A percentile compares a stretch with the other conserved stretches of the same genome.
Evolutionary conservation across 371 early-diverging fungal species (phyloP).

Genomic region (Batkoa obscura): DNA sequence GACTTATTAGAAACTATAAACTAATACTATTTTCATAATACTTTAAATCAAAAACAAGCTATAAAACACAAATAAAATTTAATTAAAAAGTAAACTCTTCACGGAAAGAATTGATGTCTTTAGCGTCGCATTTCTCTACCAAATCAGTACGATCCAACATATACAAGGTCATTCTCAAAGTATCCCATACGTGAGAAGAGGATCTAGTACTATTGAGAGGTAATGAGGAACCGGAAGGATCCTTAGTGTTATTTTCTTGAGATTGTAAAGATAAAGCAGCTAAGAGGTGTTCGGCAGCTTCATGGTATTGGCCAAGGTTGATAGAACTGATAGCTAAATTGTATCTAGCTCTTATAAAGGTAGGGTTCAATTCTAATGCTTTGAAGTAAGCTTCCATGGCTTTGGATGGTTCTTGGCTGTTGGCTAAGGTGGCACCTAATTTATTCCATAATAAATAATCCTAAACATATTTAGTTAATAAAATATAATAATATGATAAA

Average conservation of each 20-base stretch:
- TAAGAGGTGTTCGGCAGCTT: slow-evolving; percentile 83
- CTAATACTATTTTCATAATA: no score
- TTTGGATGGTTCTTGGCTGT: slow-evolving; percentile 44
- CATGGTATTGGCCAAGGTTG: slow-evolving; percentile 65
- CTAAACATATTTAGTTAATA: slow-evolving; percentile 11
- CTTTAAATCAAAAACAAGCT: no score
- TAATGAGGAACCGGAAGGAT: slow-evolving; percentile 12
- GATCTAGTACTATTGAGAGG: slow-evolving; percentile 10
- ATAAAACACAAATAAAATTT: no score
- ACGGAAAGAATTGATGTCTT: slow-evolving; percentile 55
- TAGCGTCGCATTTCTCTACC: slow-evolving; percentile 42
- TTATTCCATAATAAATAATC: slow-evolving; percentile 93
- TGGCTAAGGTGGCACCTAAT: slow-evolving; percentile 90
- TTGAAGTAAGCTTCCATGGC: slow-evolving; percentile 86
- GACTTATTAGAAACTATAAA: no score
- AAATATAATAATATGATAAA: background rate
- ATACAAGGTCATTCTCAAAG: slow-evolving; percentile 63
- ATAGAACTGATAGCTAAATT: slow-evolving; percentile 86
- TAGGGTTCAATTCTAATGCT: slow-evolving; percentile 83
- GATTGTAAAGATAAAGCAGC: slow-evolving; percentile 59
- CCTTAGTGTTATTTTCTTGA: background rate
- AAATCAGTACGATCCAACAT: slow-evolving; percentile 58
- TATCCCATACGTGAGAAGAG: slow-evolving; percentile 50
- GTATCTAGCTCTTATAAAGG: slow-evolving; percentile 85
- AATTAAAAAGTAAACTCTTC: slow-evolving; percentile 59